These are phyloP conservation scores for Colletotrichum lentis DNA, from an alignment of 2,329 filamentous ascomycete genomes.

Conservation along the genomic window DNA sequence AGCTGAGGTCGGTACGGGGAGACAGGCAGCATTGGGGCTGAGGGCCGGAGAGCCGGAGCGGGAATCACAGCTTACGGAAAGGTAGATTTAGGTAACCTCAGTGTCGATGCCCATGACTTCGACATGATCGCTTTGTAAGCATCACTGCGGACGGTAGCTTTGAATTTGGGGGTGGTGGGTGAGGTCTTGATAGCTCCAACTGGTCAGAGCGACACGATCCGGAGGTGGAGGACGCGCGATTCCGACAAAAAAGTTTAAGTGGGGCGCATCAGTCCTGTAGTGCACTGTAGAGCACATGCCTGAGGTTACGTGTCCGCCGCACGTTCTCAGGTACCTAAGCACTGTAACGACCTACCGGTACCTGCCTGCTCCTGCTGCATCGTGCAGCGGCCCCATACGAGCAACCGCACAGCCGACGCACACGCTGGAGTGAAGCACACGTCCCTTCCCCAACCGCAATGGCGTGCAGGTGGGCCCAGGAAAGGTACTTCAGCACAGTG, in stretches of 20 bases:
- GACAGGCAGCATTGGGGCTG: neutral
- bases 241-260: slow-evolving; percentile 13
- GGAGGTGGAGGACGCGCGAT: slow-evolving; percentile 4
- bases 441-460: slow-evolving; percentile 1
- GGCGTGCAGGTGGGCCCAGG: neutral
- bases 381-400: slow-evolving; percentile 16
- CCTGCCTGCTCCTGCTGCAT: neutral
- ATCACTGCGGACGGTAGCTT: slow-evolving; percentile 28
- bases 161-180: neutral
- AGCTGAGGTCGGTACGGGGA: slow-evolving; percentile 40
- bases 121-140: slow-evolving; percentile 47
- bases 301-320: slow-evolving; percentile 9
- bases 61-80: slow-evolving; percentile 67
- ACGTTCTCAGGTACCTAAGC: too few species aligned
- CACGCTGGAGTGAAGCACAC: too few species aligned
- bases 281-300: neutral
- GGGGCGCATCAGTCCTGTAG: neutral
- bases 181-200: neutral
- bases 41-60: neutral
- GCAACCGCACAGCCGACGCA: slow-evolving; percentile 9
- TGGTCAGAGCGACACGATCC: neutral
- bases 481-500: slow-evolving; percentile 11
- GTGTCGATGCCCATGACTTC: slow-evolving; percentile 76
- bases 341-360: neutral
- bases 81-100: slow-evolving; percentile 77